Evolutionary conservation across 2,329 filamentous ascomycete species (phyloP).

Genomic region (Domatiomyces catenatus): DNA sequence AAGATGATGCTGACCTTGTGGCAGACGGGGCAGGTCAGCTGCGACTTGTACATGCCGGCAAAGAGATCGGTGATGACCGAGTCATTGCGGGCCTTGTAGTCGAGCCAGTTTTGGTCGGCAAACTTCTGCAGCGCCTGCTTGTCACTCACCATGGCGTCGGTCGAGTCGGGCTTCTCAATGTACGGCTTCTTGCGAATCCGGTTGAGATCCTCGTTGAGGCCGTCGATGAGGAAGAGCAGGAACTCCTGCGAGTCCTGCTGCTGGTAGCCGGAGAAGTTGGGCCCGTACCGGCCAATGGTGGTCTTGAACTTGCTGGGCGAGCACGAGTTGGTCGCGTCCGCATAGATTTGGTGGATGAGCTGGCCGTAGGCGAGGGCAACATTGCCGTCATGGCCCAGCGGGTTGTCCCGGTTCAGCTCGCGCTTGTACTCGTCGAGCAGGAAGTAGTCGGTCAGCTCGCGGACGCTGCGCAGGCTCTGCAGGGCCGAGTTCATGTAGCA

Average conservation of each 20-base stretch:
- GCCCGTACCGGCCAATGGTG: conserved; percentile 63
- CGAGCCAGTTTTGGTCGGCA: conserved; percentile 77
- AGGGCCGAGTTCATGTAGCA: conserved; percentile 99
- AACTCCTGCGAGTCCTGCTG: conserved; percentile 98
- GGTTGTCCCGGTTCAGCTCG: conserved; percentile 75
- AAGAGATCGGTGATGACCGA: conserved; percentile 93
- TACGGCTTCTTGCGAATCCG: conserved; percentile 91
- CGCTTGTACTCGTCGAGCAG: conserved; percentile 54
- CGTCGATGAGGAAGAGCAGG: conserved; percentile 83
- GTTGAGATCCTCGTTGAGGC: conserved; percentile 87
- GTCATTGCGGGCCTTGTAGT: conserved; percentile 82
- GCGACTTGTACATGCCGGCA: conserved; percentile 96
- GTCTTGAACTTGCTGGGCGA: conserved; percentile 69
- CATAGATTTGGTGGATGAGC: conserved; percentile 65
- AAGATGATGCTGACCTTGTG: conserved; percentile 97
- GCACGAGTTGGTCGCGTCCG: conserved; percentile 52
- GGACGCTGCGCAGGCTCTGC: conserved; percentile 84
- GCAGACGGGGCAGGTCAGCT: conserved; percentile 78
- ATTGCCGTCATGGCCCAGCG: conserved; percentile 67
- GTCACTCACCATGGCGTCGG: conserved; percentile 84
- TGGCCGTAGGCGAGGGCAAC: conserved; percentile 73
- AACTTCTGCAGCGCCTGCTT: conserved; percentile 65
- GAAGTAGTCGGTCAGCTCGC: conserved; percentile 89
- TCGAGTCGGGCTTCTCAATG: conserved; percentile 93
- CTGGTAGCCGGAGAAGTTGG: conserved; percentile 81